Percentiles rank a stretch among this genome's conserved stretches.
These are phyloP conservation scores for Chrysanthemum lavandulifolium DNA, from an alignment of 129 eudicot genomes.

Conservation along the genomic window DNA sequence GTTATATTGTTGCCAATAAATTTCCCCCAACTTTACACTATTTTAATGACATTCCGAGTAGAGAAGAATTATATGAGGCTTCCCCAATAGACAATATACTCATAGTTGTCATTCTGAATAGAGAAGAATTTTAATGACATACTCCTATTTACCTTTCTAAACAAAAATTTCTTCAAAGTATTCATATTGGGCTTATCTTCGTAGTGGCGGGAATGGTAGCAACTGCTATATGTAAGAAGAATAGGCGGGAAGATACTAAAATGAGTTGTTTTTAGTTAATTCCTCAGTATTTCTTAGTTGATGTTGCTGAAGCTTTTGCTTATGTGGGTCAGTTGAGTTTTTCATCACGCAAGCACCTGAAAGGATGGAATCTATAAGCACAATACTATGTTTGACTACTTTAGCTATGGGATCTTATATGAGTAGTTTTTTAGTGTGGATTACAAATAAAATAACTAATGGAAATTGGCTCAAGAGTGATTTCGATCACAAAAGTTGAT, in stretches of 20 bases:
- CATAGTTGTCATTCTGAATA: too few relatives aligned
- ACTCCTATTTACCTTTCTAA: conserved; percentile 60
- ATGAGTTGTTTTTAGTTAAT: not conserved
- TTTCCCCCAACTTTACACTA: too few relatives aligned
- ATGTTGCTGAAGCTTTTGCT: conserved; percentile 21
- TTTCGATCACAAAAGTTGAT: conserved; percentile 40
- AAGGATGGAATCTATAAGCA: too few relatives aligned
- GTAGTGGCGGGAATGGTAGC: conserved; percentile 66
- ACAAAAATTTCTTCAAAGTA: conserved; percentile 71
- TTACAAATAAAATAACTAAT: conserved; percentile 25
- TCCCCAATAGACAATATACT: too few relatives aligned
- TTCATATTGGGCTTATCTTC: conserved; percentile 63
- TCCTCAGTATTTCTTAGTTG: conserved; percentile 59
- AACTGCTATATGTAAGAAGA: conserved; percentile 60
- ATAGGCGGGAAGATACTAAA: not conserved
- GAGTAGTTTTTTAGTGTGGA: conserved; percentile 65
- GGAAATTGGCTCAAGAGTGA: conserved; percentile 53
- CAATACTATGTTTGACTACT: conserved; percentile 41
- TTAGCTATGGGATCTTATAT: conserved; percentile 66
- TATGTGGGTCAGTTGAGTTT: too few relatives aligned
- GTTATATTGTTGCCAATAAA: too few relatives aligned
- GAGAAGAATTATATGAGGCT: too few relatives aligned
- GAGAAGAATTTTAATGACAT: conserved; percentile 3
- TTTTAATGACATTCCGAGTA: too few relatives aligned
- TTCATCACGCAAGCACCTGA: too few relatives aligned